These are phyloP conservation scores for Centrapalus pauciflorus DNA, from an alignment of 129 eudicot species.

Conservation along the genomic window DNA sequence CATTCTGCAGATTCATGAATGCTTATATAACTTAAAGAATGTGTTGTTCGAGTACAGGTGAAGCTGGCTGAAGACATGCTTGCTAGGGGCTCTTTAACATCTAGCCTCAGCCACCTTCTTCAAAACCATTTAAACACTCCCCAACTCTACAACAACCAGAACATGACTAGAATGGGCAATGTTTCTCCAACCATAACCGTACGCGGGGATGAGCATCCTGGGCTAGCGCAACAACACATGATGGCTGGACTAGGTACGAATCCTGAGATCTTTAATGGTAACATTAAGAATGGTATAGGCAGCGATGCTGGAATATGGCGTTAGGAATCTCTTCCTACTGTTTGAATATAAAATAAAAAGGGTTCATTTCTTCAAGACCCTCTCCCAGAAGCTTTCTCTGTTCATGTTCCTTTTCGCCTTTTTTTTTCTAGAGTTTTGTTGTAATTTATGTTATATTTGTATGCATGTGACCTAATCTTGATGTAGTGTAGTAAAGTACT, in stretches of 20 bases:
- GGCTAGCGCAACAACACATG: constrained; percentile 39
- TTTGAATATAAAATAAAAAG: constrained; percentile 39
- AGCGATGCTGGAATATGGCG: constrained; percentile 57
- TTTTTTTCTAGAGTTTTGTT: not conserved
- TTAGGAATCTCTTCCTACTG: constrained; percentile 40
- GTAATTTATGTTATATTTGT: constrained; percentile 18
- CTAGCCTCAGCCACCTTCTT: constrained; percentile 71
- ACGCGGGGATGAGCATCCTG: constrained; percentile 43
- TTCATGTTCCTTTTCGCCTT: not conserved
- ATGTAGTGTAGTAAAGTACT: constrained; percentile 7
- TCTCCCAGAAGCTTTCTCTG: not conserved
- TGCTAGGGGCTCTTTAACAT: constrained; percentile 73
- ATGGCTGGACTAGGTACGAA: constrained; percentile 32
- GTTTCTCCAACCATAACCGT: constrained; percentile 58
- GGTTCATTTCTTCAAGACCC: constrained; percentile 1
- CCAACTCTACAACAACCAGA: constrained; percentile 36
- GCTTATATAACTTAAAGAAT: constrained; percentile 13
- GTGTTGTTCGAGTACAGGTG: constrained; percentile 47
- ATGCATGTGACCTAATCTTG: not conserved
- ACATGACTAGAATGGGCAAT: constrained; percentile 38
- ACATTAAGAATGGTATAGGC: constrained; percentile 32
- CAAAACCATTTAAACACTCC: constrained; percentile 63
- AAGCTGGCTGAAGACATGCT: constrained; percentile 92
- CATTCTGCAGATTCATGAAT: no score
- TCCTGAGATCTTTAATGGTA: constrained; percentile 28